These are phyloP conservation scores for Letharia lupina DNA, from an alignment of 495 filamentous ascomycete species.

Conservation along the genomic window DNA sequence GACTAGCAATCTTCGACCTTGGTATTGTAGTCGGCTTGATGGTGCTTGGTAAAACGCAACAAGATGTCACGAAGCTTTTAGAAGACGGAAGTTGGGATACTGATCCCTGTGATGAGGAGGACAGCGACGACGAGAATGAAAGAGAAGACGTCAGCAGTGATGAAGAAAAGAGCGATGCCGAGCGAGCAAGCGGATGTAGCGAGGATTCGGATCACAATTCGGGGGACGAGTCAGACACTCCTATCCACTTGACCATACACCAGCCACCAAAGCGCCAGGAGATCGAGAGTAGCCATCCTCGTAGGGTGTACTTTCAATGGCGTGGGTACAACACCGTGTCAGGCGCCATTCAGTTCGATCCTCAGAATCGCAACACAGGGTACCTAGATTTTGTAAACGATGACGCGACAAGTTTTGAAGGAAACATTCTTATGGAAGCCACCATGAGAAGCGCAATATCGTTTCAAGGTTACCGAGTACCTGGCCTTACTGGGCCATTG, in stretches of 20 bases:
- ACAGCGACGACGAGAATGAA: not conserved
- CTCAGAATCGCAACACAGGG: not conserved
- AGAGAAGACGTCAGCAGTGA: not conserved
- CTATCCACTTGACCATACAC: too few relatives aligned
- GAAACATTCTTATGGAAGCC: not conserved
- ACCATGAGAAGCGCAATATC: not conserved
- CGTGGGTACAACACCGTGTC: not conserved
- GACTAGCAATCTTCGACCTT: not conserved
- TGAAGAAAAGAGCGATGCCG: not conserved
- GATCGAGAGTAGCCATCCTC: not conserved
- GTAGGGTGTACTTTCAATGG: not conserved
- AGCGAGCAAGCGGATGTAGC: not conserved
- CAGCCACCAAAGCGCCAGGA: not conserved
- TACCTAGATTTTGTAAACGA: not conserved
- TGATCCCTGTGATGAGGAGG: not conserved
- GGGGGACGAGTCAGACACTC: too few relatives aligned
- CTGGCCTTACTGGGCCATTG: not conserved
- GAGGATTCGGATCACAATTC: too few relatives aligned
- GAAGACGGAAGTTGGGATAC: not conserved
- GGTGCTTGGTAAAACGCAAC: not conserved
- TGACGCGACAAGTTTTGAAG: not conserved
- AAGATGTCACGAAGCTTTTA: not conserved
- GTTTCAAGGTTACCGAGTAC: not conserved
- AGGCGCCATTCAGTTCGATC: not conserved
- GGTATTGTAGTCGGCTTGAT: not conserved